Base-by-base conservation (phyloP, 495 filamentous ascomycete species). In the Tuber brumale region DNA sequence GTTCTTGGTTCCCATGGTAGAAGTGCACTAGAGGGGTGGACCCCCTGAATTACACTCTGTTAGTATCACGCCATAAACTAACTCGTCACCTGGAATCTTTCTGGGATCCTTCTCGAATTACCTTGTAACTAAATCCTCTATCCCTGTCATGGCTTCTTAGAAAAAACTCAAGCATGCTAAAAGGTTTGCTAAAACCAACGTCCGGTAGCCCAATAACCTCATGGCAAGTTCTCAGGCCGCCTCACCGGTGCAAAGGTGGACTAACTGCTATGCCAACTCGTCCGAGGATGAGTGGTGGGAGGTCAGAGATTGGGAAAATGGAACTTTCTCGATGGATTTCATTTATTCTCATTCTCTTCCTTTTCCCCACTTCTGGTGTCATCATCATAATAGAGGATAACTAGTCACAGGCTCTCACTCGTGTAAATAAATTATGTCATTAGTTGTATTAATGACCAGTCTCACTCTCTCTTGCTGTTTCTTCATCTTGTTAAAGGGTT, bases 21-120 rank as follows among this genome's bases (percentile, higher is more conserved):
- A 72, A 95, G 92, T 83, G 93, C 94, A 75, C 84, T 98, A 76
- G 97, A 97, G 85, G 95, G 94, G 94, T 95, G 87, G 86, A 91
- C 85, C 44, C 21, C 14, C 66, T 43, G 45, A 21, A 73, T 77
- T 70, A 46, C 43, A 43, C 45, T 46, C 48, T 73, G 77, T 74
- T 73, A 74, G 16, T 23, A 37, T 76, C 69, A 46, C 43, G 12
- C 14, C 12, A 44, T 44, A 44, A 44, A 44, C 43, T 16, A 44
- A 44, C 43, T 44, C 43, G 14, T 44, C 43, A 44, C 43, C 43
- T 44, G 94, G 93, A 80, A 93, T 96, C 42, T 89, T 98, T 44
- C 88, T 97, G 31, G 95, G 95, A n/a, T 97, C 94, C 3, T 97
- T 99, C 84, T 82, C 92, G 73, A 97, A 97, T 83, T 99, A 98